Evolutionary conservation across 2,329 filamentous ascomycete species (phyloP).

Genomic region (Penicillium rolfsii): DNA sequence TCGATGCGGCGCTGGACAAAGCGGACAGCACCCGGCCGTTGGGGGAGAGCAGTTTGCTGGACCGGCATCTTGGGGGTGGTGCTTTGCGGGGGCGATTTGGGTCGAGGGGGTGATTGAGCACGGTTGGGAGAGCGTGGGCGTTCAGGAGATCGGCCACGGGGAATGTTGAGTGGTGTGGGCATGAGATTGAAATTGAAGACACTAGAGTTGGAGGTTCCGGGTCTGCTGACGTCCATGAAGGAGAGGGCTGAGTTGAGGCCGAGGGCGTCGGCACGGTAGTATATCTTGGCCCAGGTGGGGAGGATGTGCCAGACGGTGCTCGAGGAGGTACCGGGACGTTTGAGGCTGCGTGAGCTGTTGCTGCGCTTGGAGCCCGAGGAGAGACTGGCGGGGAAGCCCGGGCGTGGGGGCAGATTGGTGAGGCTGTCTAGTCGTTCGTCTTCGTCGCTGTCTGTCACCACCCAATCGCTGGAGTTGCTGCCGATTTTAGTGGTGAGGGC

Average conservation of each 20-base stretch:
- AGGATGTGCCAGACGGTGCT: constrained; percentile 50
- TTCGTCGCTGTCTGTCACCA: constrained; percentile 38
- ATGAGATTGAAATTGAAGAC: constrained; percentile 38
- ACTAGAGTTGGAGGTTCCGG: constrained; percentile 37
- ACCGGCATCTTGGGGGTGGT: neutral
- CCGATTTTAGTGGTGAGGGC: constrained; percentile 29
- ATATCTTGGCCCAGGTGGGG: constrained; percentile 61
- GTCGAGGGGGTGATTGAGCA: constrained; percentile 11
- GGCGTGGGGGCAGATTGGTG: constrained; percentile 41
- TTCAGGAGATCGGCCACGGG: constrained; percentile 24
- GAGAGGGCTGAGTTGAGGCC: constrained; percentile 52
- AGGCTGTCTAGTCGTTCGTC: constrained; percentile 44
- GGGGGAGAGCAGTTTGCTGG: neutral
- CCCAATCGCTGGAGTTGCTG: constrained; percentile 38
- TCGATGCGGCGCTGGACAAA: constrained; percentile 30
- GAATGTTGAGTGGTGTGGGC: constrained; percentile 36
- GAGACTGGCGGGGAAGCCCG: constrained; percentile 43
- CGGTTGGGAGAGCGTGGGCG: constrained; percentile 10
- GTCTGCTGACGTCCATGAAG: constrained; percentile 37
- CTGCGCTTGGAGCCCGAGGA: constrained; percentile 48
- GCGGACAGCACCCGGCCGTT: constrained; percentile 13
- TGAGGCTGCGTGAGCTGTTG: constrained; percentile 42
- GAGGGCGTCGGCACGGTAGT: constrained; percentile 70
- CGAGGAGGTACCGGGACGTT: constrained; percentile 48
- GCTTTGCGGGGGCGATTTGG: neutral